Base-by-base conservation (phyloP, 495 filamentous ascomycete species). In the Monascus purpureus region DNA sequence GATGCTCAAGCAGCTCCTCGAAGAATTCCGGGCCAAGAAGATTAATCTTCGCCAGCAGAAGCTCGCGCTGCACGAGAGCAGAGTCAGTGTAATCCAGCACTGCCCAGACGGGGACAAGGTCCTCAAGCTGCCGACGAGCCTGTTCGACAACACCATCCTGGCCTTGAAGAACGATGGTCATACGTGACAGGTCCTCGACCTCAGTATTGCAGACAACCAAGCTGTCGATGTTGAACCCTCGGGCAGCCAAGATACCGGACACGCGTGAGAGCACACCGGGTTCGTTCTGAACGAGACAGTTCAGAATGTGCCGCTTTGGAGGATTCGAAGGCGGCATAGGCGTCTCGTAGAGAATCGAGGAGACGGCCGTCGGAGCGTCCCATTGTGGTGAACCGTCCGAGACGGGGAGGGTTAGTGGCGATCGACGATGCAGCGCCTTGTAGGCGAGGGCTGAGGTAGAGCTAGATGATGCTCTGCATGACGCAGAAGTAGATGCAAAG, bases 221-320 rank as follows among this genome's bases (percentile, higher is more conserved):
- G 34, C 81, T 88, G 71, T 97, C 90, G 51, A 97, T 97, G 65
- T 97, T 97, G 77, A 97, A 97, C 36, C 90, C 90, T 25, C 90
- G 72, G 17, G 90, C 90, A 11, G 90, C 90, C 18, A 97, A 71
- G 50, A 97, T 96, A 33, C 90, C 90, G 7, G 90, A 95, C 8
- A 97, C 82, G 36, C 90, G 85, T 28, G 86, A 93, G 13, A 97
- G 70, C 32, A 97, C 90, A 55, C 90, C 90, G 27, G 90, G 90
- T 59, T 97, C 90, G 60, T 97, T 97, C 57, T 97, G 90, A 40
- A 97, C 90, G 33, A 97, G 75, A 59, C 90, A 97, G 63, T 97
- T 96, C 55, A 97, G 74, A 50, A 97, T 66, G 54, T 95, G 90
- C 9, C 84, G 77, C 62, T 94, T 95, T 19, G 84, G 83, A 2